These are phyloP conservation scores for Melanomma pulvis-pyrius DNA, from an alignment of 495 filamentous ascomycete species.

Conservation along the genomic window DNA sequence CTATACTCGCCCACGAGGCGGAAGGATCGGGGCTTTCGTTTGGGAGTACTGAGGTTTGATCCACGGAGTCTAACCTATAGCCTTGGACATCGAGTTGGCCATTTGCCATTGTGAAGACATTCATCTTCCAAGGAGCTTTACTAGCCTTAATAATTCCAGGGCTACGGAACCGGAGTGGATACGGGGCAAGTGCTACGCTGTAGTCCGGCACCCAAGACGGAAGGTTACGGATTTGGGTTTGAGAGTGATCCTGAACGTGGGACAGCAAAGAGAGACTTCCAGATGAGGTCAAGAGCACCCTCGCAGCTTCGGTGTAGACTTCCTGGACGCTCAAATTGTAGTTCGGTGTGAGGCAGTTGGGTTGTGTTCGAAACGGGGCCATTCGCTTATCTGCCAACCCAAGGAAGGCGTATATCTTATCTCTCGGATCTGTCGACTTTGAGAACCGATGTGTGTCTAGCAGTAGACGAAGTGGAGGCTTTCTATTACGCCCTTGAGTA, in stretches of 20 bases:
- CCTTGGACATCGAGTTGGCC: slow-evolving; percentile 28
- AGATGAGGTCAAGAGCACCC: slow-evolving; percentile 17
- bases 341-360: slow-evolving; percentile 20
- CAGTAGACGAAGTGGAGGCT: slow-evolving; percentile 28
- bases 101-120: slow-evolving; percentile 11
- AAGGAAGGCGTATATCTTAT: slow-evolving; percentile 35
- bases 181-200: slow-evolving; percentile 18
- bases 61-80: slow-evolving; percentile 17
- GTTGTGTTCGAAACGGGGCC: slow-evolving; percentile 20
- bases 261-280: slow-evolving; percentile 16
- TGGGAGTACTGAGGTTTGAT: slow-evolving; percentile 11
- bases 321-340: slow-evolving; percentile 27
- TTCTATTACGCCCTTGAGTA: not conserved
- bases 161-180: slow-evolving; percentile 21
- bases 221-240: slow-evolving; percentile 22
- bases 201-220: slow-evolving; percentile 37
- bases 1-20: slow-evolving; percentile 29
- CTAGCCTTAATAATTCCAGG: slow-evolving; percentile 11
- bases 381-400: slow-evolving; percentile 24
- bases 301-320: slow-evolving; percentile 22
- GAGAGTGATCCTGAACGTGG: slow-evolving; percentile 26
- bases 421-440: slow-evolving; percentile 30
- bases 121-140: slow-evolving; percentile 17
- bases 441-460: slow-evolving; percentile 33
- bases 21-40: slow-evolving; percentile 22